Evolutionary conservation across 2,329 filamentous ascomycete species (phyloP), one percentile per base, ranked within the genome.

Genomic region (Curvularia verruculosa): DNA sequence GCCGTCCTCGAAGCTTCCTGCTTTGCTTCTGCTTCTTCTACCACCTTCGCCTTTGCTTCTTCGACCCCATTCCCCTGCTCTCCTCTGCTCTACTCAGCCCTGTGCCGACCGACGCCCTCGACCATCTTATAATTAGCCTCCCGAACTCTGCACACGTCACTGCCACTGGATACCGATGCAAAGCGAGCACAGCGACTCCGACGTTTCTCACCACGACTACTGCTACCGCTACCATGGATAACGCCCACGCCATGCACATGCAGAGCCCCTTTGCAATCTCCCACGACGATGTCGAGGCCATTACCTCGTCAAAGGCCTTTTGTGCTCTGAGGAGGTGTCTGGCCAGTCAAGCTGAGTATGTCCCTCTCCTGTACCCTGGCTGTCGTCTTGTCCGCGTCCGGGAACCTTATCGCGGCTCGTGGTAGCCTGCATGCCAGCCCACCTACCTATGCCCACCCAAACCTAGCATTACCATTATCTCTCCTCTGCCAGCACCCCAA

Each of bases 191-290:
- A 26, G 29, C 12, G 31, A 39, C 23, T 19, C 46, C 26, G 8
- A 24, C 28, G 10, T 5, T 28, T 44, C 2, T 24, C 36, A 47
- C 41, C 36, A 47, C 29, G 15, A 48, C 45, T 48, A 36, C 31
- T 24, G n/a, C 49, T 6, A 26, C 39, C 18, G 34, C 48, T 18
- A 52, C 44, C 9, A 58, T 54, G 55, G 51, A 58, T 18, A 24
- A 54, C 46, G 26, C 18, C 49, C 29, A 50, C 37, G 47, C 56
- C 19, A 47, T 51, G 43, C 60, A 66, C 43, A 50, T 52, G 54
- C 63, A 68, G 58, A 78, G 77, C 49, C 79, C 79, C 12, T 81
- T 81, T 69, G 61, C 72, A 56, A 77, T 82, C 56, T 72, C 74
- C 54, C 66, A 61, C 58, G 75, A 80, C 44, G 78, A 81, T 56